Base-by-base conservation (phyloP, 1,284 basidiomycete species). In the Vanrija sp. region DNA sequence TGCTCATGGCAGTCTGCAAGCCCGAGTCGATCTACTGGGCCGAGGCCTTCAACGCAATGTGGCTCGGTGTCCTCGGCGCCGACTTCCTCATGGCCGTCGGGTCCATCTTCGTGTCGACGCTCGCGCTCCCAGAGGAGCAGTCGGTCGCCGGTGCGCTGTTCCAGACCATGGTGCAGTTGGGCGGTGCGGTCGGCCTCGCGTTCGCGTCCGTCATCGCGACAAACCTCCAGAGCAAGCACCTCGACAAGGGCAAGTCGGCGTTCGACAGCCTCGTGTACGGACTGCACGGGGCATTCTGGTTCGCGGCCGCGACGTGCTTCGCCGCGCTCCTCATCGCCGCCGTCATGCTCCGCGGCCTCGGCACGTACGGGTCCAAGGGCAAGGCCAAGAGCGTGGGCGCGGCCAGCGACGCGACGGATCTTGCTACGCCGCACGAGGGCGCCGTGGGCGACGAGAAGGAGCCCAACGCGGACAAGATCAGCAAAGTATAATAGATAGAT, bases 21-120 rank as follows among this genome's bases (percentile, higher is more conserved):
- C 80, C 84, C 0, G 57, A 76, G 3, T 79, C 79, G 4, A 72
- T 83, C 1, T 95, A 87, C 70, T 93, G 89, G 89, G 83, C 83
- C 1, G 87, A 82, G 53, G 85, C 85, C 15, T 92, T 95, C 77
- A 87, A 88, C 4, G 83, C 85, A 1, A 84, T 89, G 37, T 79
- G 86, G 57, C 64, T 88, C 51, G 76, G 81, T 14, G 88, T 89
- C 22, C 79, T 88, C 41, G 89, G 89, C 35, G 86, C 84, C 0
- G 88, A 91, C 67, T 87, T 91, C 64, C 83, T 89, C 12, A 89
- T 85, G 68, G 79, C 88, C 0, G 78, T 83, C 1, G 88, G 87
- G 2, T 85, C 83, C 2, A 77, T 91, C 19, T 91, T 88, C 66
- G 82, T 90, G 49, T 84, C 88, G 0, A 85, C 84, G 56, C 78